These are phyloP conservation scores for Datura wrightii DNA, from an alignment of 257 asterid species.

Conservation along the genomic window DNA sequence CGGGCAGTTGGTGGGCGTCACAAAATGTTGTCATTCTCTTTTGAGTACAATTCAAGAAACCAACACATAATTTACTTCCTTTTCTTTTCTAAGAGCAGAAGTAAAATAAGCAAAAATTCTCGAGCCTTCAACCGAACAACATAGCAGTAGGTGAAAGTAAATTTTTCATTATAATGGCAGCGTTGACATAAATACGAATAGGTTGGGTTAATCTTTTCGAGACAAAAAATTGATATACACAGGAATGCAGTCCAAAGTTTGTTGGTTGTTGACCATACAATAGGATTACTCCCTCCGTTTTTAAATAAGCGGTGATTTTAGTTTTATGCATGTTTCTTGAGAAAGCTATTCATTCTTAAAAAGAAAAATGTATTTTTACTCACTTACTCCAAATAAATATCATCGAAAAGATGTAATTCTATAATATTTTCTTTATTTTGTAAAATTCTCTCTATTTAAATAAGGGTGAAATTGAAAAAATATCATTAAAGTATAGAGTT, in stretches of 20 bases:
- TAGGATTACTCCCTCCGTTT: neutral
- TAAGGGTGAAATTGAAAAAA: no score
- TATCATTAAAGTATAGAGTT: no score
- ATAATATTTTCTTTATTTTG: no score
- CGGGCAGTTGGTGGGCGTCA: conserved; percentile 15
- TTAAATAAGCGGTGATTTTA: no score
- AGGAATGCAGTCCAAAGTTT: neutral
- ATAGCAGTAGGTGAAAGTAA: neutral
- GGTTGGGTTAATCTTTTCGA: neutral
- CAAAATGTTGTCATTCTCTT: neutral
- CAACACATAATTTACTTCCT: neutral
- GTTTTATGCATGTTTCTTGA: no score
- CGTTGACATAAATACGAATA: neutral
- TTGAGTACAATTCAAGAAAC: conserved; percentile 12
- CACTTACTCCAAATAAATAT: no score
- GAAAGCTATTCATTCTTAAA: no score
- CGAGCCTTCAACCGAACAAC: neutral
- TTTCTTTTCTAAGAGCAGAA: neutral
- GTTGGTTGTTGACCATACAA: neutral
- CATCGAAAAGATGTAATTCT: no score
- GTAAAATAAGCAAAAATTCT: neutral
- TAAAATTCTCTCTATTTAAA: no score
- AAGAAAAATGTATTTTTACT: no score
- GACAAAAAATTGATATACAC: neutral
- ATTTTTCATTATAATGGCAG: neutral